A percentile compares a stretch with the other conserved stretches of the same genome.
phyloP scores from a whole-genome alignment of 1,139 yeast genomes.

The Komagataea norvegica region DNA sequence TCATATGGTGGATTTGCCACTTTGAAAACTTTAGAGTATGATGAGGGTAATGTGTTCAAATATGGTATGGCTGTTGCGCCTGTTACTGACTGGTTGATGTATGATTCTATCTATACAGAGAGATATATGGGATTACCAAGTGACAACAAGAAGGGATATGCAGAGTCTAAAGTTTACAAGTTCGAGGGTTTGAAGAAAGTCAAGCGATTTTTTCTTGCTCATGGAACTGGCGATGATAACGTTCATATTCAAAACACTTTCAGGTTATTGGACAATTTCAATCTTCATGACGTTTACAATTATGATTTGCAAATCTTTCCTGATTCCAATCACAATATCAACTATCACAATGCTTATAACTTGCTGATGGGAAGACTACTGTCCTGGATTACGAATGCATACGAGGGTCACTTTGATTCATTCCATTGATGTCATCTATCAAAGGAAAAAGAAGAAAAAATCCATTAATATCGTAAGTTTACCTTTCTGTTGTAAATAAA shows the following conservation, averaged over 20 bases:
- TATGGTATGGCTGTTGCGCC: conserved; percentile 79
- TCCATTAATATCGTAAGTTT: no score
- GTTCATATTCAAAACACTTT: conserved; percentile 81
- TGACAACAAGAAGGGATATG: conserved; percentile 47
- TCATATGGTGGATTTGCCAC: conserved; percentile 72
- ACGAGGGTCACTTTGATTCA: conserved; percentile 39
- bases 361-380: conserved; percentile 63
- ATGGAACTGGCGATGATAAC: conserved; percentile 89
- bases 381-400: conserved; percentile 60
- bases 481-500: no score
- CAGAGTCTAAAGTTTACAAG: conserved; percentile 37
- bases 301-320: conserved; percentile 81
- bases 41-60: conserved; percentile 52
- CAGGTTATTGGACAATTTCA: conserved; percentile 61
- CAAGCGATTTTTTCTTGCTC: conserved; percentile 68
- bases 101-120: conserved; percentile 75
- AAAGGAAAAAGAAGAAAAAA: no score
- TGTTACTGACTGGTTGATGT: conserved; percentile 65
- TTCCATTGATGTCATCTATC: conserved; percentile 4
- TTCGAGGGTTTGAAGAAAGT: conserved; percentile 39
- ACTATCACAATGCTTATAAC: conserved; percentile 62
- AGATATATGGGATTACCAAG: conserved; percentile 68
- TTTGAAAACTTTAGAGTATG: conserved; percentile 60
- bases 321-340: conserved; percentile 75
- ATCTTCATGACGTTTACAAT: conserved; percentile 57